These are phyloP conservation scores for Gossypium longicalyx DNA, from an alignment of 345 rosid genomes.

Conservation along the genomic window DNA sequence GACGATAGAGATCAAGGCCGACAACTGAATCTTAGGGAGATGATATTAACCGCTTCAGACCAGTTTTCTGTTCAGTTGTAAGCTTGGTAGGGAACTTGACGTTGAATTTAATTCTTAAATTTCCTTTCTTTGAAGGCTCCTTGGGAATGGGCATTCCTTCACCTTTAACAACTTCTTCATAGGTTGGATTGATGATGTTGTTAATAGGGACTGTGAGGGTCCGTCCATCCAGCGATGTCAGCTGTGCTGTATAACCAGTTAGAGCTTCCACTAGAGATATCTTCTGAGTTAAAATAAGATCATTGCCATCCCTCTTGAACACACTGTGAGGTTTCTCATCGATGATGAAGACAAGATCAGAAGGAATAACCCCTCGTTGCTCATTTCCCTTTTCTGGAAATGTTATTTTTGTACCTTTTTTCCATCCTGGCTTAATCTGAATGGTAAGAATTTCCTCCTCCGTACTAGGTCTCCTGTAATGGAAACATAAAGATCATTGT, in stretches of 20 bases:
- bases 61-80: conserved; percentile 61
- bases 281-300: conserved; percentile 60
- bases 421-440: conserved; percentile 85
- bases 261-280: conserved; percentile 75
- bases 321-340: conserved; percentile 82
- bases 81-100: conserved; percentile 77
- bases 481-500: neutral
- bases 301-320: conserved; percentile 86
- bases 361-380: conserved; percentile 55
- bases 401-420: conserved; percentile 83
- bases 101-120: conserved; percentile 72
- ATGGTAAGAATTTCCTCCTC: conserved; percentile 72
- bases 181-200: conserved; percentile 54
- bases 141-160: conserved; percentile 94
- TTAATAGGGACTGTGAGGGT: conserved; percentile 45
- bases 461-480: conserved; percentile 54
- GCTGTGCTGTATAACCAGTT: conserved; percentile 58
- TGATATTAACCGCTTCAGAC: conserved; percentile 50
- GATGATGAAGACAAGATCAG: conserved; percentile 67
- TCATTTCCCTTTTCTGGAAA: conserved; percentile 80
- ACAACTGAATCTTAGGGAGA: conserved; percentile 21
- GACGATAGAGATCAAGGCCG: conserved; percentile 2
- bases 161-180: conserved; percentile 78
- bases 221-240: conserved; percentile 73
- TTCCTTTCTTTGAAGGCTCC: conserved; percentile 73